A percentile compares a stretch with the other conserved stretches of the same genome.
phyloP scores from a whole-genome alignment of 345 rosid genomes.

The thale cress (Arabidopsis thaliana) region TAIR10.1 NC_003070.9:10793501-10794000 shows the following conservation, averaged over 20 bases:
- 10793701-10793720: conserved; percentile 12
- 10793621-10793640: neutral
- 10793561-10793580: conserved; percentile 18
- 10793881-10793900: neutral
- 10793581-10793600: conserved; percentile 31
- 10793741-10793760: conserved; percentile 31
- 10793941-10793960: no score
- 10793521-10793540: conserved; percentile 39
- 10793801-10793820: conserved; percentile 3
- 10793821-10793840: conserved; percentile 25
- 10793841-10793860: neutral
- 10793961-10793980: neutral
- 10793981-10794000: neutral
- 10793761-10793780: conserved; percentile 30
- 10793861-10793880: neutral
- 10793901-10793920: no score
- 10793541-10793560: conserved; percentile 36
- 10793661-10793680: conserved; percentile 39
- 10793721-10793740: conserved; percentile 2
- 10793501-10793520: conserved; percentile 39
- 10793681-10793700: conserved; percentile 9
- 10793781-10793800: conserved; percentile 8
- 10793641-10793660: neutral
- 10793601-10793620: conserved; percentile 13
- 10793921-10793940: no score